A percentile compares a stretch with the other conserved stretches of the same genome.
These are phyloP conservation scores for Plasmodium chabaudi DNA, from an alignment of 169 alveolate species.

Conservation along the genomic window DNA sequence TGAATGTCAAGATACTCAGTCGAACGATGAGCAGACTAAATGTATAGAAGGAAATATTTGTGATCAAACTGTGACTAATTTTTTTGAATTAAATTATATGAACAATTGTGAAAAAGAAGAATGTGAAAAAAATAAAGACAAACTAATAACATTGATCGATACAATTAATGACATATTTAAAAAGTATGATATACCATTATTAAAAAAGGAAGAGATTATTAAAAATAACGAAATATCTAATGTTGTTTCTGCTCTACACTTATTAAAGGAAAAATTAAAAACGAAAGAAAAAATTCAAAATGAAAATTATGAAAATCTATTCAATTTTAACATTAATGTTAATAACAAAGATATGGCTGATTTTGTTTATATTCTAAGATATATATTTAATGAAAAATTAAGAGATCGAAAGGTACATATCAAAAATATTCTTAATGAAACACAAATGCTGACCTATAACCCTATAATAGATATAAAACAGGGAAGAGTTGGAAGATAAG, in stretches of 20 bases:
- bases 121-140: background rate
- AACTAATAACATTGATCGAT: constrained; percentile 13
- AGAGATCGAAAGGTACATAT: constrained; percentile 29
- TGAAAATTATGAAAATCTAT: constrained; percentile 33
- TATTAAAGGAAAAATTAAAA: constrained; percentile 70
- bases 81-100: constrained; percentile 39
- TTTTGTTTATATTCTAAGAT: constrained; percentile 54
- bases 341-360: constrained; percentile 32
- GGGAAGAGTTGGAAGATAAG: constrained; percentile 53
- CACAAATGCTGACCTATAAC: constrained; percentile 59
- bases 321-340: constrained; percentile 41
- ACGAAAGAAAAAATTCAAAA: constrained; percentile 49
- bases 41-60: too few relatives aligned
- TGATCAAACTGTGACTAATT: constrained; percentile 18
- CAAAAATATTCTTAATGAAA: constrained; percentile 40
- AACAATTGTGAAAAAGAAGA: constrained; percentile 16
- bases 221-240: background rate
- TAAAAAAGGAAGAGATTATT: background rate
- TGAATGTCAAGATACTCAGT: background rate
- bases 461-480: constrained; percentile 69
- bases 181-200: constrained; percentile 41
- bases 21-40: background rate
- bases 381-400: constrained; percentile 32
- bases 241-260: constrained; percentile 39
- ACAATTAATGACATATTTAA: constrained; percentile 61